Evolutionary conservation across 805 yeast genomes (phyloP).

Genomic region (Starmerella ratchasimensis): DNA sequence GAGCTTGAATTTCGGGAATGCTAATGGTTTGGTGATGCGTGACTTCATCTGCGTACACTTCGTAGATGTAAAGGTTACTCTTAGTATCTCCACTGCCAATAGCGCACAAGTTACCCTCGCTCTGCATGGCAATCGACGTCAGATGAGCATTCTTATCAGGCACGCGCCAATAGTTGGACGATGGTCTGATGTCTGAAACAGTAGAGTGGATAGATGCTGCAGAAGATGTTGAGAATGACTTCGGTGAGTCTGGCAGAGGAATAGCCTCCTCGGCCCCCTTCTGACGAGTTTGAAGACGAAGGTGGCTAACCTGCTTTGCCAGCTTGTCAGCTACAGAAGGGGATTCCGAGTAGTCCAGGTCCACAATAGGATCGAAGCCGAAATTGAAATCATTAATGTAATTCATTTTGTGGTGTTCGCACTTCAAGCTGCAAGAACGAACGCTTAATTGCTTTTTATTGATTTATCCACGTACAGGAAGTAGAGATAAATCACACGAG

Average conservation of each 20-base stretch:
- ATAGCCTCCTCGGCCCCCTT: neutral
- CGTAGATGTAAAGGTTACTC: constrained; percentile 41
- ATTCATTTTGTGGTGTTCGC: too few species aligned
- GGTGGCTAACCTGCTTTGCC: neutral
- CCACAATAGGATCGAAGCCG: too few species aligned
- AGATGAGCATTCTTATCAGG: constrained; percentile 27
- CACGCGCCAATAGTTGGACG: constrained; percentile 27
- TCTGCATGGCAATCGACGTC: constrained; percentile 28
- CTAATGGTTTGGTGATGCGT: constrained; percentile 48
- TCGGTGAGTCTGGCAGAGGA: neutral
- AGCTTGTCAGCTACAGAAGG: neutral
- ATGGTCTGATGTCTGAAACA: constrained; percentile 2
- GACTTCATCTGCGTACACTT: constrained; percentile 30
- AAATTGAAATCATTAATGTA: too few species aligned
- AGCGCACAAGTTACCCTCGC: constrained; percentile 34
- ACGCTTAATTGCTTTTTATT: too few species aligned
- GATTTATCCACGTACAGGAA: too few species aligned
- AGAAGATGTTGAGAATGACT: neutral
- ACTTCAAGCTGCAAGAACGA: too few species aligned
- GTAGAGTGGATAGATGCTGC: constrained; percentile 11
- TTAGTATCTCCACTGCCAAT: constrained; percentile 38
- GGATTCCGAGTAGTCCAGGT: neutral
- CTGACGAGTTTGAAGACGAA: neutral
- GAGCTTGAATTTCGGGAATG: constrained; percentile 38
- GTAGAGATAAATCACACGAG: too few species aligned